Conservation (phyloP, 177 flowering plant species). For the Vitis hybrid region DNA sequence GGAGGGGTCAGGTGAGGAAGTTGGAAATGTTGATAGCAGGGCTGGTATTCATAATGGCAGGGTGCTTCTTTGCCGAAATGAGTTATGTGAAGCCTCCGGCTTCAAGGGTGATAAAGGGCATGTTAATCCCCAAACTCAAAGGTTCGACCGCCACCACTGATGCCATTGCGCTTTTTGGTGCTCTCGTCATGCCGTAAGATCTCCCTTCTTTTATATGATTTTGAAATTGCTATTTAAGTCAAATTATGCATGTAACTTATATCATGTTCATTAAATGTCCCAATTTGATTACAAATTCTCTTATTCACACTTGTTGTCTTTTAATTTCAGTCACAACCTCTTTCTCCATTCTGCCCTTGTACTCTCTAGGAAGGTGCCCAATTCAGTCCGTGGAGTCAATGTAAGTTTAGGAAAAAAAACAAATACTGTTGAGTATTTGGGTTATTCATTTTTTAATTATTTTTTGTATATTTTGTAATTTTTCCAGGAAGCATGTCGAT, state of each 20-base stretch:
- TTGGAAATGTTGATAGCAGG: slow-evolving; percentile 70
- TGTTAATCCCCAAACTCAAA: slow-evolving; percentile 80
- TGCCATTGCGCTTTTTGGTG: slow-evolving; percentile 88
- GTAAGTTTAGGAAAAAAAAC: slow-evolving; percentile 32
- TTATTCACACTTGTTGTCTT: not conserved
- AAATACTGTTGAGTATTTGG: no score
- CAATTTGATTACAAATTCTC: not conserved
- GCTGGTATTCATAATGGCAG: slow-evolving; percentile 82
- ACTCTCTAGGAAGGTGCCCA: slow-evolving; percentile 77
- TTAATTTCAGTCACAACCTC: slow-evolving; percentile 50
- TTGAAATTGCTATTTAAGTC: no score
- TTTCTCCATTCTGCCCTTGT: slow-evolving; percentile 97
- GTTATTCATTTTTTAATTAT: no score
- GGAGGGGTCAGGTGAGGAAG: slow-evolving; percentile 58
- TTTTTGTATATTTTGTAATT: no score
- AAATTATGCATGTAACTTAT: no score
- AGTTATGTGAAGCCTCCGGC: slow-evolving; percentile 82
- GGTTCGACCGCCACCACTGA: slow-evolving; percentile 81
- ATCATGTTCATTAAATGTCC: no score
- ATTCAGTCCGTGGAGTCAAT: slow-evolving; percentile 69
- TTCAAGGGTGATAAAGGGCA: slow-evolving; percentile 62
- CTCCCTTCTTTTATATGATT: not conserved
- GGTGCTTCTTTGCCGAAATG: slow-evolving; percentile 83
- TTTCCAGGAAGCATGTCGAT: slow-evolving; percentile 51
- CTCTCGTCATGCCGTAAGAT: slow-evolving; percentile 91